Conservation (phyloP, 768 basidiomycete species). For the Mrakia frigida region DNA sequence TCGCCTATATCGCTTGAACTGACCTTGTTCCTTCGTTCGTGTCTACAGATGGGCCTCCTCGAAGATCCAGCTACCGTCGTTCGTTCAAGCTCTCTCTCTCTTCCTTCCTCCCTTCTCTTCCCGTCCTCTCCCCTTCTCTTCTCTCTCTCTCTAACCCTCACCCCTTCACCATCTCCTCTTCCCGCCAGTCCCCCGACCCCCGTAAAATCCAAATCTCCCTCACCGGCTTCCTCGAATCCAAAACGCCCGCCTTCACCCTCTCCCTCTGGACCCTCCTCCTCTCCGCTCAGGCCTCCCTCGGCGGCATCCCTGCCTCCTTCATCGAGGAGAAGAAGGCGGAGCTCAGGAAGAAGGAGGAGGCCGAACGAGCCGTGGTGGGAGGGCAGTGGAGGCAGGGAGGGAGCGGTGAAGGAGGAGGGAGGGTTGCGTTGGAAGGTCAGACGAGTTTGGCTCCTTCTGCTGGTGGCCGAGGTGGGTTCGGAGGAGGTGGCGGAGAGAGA, state of each 20-base stretch:
- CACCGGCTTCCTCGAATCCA: slow-evolving; percentile 83
- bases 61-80: slow-evolving; percentile 84
- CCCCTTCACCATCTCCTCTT: not conserved
- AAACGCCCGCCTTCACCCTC: slow-evolving; percentile 80
- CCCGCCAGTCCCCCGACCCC: slow-evolving; percentile 72
- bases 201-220: slow-evolving; percentile 93
- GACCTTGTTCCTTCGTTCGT: not conserved
- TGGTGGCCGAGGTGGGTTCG: slow-evolving; percentile 48
- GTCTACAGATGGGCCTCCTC: slow-evolving; percentile 64
- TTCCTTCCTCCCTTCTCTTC: not conserved
- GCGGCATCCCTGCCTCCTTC: slow-evolving; percentile 83
- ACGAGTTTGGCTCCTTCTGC: not conserved
- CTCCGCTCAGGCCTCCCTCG: slow-evolving; percentile 81
- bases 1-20: not conserved
- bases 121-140: not conserved
- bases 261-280: slow-evolving; percentile 86
- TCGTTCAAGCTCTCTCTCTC: slow-evolving; percentile 39
- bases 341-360: slow-evolving; percentile 55
- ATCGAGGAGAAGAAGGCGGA: slow-evolving; percentile 90
- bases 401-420: not conserved
- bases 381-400: slow-evolving; percentile 38
- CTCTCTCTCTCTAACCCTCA: not conserved
- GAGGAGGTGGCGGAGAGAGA: slow-evolving; percentile 49
- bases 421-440: not conserved
- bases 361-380: slow-evolving; percentile 49